A percentile compares a stretch with the other conserved stretches of the same genome.
These are phyloP conservation scores for Cochlearia excelsa DNA, from an alignment of 345 rosid species.

Conservation along the genomic window DNA sequence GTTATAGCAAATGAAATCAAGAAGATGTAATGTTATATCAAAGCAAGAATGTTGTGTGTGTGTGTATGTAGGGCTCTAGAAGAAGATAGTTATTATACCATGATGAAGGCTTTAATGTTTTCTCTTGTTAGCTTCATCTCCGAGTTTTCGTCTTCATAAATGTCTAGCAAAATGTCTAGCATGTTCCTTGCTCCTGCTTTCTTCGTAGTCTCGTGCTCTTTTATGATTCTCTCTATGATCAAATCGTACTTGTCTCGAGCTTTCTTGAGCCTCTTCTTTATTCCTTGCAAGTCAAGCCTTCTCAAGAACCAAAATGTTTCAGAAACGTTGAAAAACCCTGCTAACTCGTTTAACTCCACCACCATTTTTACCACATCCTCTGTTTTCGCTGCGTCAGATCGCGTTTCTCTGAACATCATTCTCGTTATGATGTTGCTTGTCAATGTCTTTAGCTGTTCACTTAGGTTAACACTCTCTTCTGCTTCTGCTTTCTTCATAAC, in stretches of 20 bases:
- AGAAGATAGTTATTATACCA: conserved; percentile 40
- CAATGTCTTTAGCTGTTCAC: conserved; percentile 53
- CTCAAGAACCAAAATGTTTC: conserved; percentile 70
- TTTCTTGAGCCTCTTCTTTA: conserved; percentile 53
- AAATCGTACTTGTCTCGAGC: conserved; percentile 54
- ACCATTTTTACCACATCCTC: conserved; percentile 53
- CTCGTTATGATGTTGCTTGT: conserved; percentile 58
- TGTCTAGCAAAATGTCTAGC: conserved; percentile 60
- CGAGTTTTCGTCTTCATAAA: conserved; percentile 58
- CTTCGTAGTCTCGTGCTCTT: conserved; percentile 49
- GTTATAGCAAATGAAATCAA: conserved; percentile 17
- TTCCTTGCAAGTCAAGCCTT: conserved; percentile 62
- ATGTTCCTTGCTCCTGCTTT: conserved; percentile 39
- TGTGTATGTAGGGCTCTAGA: no score
- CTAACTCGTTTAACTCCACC: conserved; percentile 56
- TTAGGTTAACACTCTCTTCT: conserved; percentile 42
- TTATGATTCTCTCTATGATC: conserved; percentile 64
- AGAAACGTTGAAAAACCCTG: conserved; percentile 51
- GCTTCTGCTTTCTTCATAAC: conserved; percentile 42
- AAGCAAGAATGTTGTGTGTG: background rate
- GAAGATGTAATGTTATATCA: background rate
- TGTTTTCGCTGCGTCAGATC: conserved; percentile 39
- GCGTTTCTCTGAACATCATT: conserved; percentile 54
- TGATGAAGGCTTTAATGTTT: conserved; percentile 68
- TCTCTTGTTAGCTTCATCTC: conserved; percentile 63